Base-by-base conservation (phyloP, 2,329 filamentous ascomycete species). In the Pseudogymnoascus sp. region DNA sequence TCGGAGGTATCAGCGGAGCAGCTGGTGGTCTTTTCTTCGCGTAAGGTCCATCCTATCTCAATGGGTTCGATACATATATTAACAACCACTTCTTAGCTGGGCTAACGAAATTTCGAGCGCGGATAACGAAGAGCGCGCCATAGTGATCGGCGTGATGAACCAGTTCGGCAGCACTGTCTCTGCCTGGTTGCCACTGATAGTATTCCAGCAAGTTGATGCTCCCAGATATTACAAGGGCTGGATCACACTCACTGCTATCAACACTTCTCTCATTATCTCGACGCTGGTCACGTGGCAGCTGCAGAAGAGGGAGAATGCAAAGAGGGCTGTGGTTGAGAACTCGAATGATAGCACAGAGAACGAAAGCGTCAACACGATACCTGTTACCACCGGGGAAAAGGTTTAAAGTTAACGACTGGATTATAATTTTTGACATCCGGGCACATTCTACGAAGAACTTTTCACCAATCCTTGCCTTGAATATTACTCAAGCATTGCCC, bases 81-180 rank as follows among this genome's bases (percentile, higher is more conserved):
- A 26, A 65, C 44, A 60, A 68, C 62, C 38, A 16, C 24, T 21
- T 44, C 35, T 33, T 21, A 78, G 75, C 7, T 83, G 81, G 80
- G 77, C 79, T 0, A 79, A 83, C 62, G 82, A 84, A 65, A 82
- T 83, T 19, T 84, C 81, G 64, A 75, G 78, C 2, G 74, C 74
- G 2, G 79, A 86, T 56, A 83, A 86, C 62, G 86, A 90, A 72
- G 86, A 89, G 74, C 77, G 86, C 8, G 86, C 87, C 0, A 75
- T 90, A 3, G 85, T 89, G 0, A 80, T 86, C 0, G 86, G 79
- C 0, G 75, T 78, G 14, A 89, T 89, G 84, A 90, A 89, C 65
- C 81, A 87, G 70, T 81, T 89, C 76, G 86, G 86, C 0, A 88
- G 89, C 65, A 85, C 88, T 1, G 74, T 90, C 47, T 86, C 89